Evolutionary conservation across 331 rosid species (phyloP).

Genomic region (Rosa hybrid): DNA sequence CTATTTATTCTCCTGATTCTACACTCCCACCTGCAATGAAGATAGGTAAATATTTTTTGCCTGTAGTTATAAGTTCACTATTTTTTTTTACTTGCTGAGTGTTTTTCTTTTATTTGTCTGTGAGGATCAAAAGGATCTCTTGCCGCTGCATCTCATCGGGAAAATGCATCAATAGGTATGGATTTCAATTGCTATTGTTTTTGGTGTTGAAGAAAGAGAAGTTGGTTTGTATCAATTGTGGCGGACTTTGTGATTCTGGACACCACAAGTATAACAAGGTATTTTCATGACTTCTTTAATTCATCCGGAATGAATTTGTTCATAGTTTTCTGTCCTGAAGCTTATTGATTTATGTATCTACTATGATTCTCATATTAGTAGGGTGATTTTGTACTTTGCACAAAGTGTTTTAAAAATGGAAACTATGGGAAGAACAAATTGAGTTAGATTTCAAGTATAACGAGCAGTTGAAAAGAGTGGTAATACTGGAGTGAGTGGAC

Average conservation of each 20-base stretch:
- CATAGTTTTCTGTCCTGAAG: not conserved
- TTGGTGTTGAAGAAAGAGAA: slow-evolving; percentile 42
- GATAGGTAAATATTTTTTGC: too few relatives aligned
- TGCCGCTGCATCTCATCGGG: too few relatives aligned
- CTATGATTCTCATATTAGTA: slow-evolving; percentile 38
- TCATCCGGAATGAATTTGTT: not conserved
- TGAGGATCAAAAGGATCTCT: too few relatives aligned
- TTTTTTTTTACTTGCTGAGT: too few relatives aligned
- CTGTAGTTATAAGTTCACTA: too few relatives aligned
- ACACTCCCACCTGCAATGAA: too few relatives aligned
- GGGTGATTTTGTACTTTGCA: slow-evolving; percentile 63
- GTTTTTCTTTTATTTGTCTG: too few relatives aligned
- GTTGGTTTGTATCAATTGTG: slow-evolving; percentile 61
- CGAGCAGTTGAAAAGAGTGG: slow-evolving; percentile 43
- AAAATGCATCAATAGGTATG: too few relatives aligned
- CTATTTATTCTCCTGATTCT: too few relatives aligned
- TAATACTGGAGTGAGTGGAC: slow-evolving; percentile 63
- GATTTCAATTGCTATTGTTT: slow-evolving; percentile 28
- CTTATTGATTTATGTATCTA: not conserved
- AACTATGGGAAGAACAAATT: slow-evolving; percentile 66
- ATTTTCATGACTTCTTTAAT: not conserved
- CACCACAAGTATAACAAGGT: slow-evolving; percentile 61
- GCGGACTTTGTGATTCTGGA: slow-evolving; percentile 53
- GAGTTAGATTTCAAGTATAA: slow-evolving; percentile 51
- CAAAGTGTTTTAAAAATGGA: slow-evolving; percentile 63